These are phyloP conservation scores for Phytophthora citricola DNA, from an alignment of 352 stramenopile species.

Conservation along the genomic window DNA sequence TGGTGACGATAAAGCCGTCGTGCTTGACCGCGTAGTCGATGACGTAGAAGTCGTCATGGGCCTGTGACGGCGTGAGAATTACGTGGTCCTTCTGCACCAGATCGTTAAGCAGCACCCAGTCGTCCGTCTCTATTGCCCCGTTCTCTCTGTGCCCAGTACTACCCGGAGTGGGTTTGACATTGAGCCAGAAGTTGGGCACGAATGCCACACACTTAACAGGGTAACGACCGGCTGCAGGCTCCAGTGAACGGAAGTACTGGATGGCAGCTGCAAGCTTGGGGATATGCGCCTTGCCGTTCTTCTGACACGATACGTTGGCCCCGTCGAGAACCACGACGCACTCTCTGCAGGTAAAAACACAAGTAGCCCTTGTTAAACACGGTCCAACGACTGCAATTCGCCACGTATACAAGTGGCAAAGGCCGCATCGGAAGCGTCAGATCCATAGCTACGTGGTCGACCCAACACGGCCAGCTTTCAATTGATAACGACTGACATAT, in stretches of 20 bases:
- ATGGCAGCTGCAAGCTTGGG: constrained; percentile 70
- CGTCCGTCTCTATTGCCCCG: constrained; percentile 51
- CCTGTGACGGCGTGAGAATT: constrained; percentile 82
- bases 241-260: constrained; percentile 62
- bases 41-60: constrained; percentile 92
- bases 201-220: constrained; percentile 78
- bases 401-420: not conserved
- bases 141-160: constrained; percentile 38
- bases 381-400: constrained; percentile 10
- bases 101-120: constrained; percentile 51
- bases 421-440: not conserved
- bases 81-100: constrained; percentile 74
- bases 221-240: constrained; percentile 29
- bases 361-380: not conserved
- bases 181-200: constrained; percentile 83
- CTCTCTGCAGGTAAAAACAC: constrained; percentile 23
- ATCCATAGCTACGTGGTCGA: not conserved
- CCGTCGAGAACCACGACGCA: constrained; percentile 78
- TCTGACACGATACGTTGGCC: constrained; percentile 77
- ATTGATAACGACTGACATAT: not conserved
- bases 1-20: constrained; percentile 90
- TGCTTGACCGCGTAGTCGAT: constrained; percentile 92
- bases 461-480: not conserved
- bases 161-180: constrained; percentile 52
- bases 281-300: constrained; percentile 57